A percentile compares a stretch with the other conserved stretches of the same genome.
Conservation (phyloP, 2,329 filamentous ascomycete species). For the Tolypocladium tropicale region DNA sequence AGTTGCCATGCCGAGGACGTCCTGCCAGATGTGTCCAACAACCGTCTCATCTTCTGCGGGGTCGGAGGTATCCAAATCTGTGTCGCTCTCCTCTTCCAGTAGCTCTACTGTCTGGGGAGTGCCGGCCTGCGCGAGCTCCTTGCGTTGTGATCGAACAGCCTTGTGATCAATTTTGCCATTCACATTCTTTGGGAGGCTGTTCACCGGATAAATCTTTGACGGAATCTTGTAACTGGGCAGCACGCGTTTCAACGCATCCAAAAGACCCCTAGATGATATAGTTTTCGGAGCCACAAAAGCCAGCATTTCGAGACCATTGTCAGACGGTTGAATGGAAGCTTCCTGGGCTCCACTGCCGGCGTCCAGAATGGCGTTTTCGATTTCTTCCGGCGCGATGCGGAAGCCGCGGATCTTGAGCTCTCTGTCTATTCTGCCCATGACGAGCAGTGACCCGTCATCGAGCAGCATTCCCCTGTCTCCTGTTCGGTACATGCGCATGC, state of each 20-base stretch:
- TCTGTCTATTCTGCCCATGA: slow-evolving; percentile 7
- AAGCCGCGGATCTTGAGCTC: slow-evolving; percentile 9
- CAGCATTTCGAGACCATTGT: slow-evolving; percentile 3
- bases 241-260: slow-evolving; percentile 1
- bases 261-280: neutral
- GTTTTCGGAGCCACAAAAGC: slow-evolving; percentile 2
- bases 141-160: neutral
- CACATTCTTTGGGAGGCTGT: slow-evolving; percentile 3
- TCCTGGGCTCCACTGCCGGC: neutral
- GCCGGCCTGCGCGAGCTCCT: neutral
- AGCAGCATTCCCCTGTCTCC: slow-evolving; percentile 5
- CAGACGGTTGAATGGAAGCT: slow-evolving; percentile 3
- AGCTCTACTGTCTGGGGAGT: neutral
- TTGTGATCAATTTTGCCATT: slow-evolving; percentile 8
- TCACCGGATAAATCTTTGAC: neutral
- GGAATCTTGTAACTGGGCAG: slow-evolving; percentile 6
- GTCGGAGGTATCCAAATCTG: neutral
- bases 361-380: slow-evolving; percentile 5
- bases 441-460: slow-evolving; percentile 2
- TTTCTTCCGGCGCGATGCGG: slow-evolving; percentile 7
- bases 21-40: slow-evolving; percentile 1
- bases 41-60: neutral
- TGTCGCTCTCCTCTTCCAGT: neutral
- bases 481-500: slow-evolving; percentile 6
- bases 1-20: neutral